Conservation (phyloP, 2,329 filamentous ascomycete genomes). For the Cercospora zeina region DNA sequence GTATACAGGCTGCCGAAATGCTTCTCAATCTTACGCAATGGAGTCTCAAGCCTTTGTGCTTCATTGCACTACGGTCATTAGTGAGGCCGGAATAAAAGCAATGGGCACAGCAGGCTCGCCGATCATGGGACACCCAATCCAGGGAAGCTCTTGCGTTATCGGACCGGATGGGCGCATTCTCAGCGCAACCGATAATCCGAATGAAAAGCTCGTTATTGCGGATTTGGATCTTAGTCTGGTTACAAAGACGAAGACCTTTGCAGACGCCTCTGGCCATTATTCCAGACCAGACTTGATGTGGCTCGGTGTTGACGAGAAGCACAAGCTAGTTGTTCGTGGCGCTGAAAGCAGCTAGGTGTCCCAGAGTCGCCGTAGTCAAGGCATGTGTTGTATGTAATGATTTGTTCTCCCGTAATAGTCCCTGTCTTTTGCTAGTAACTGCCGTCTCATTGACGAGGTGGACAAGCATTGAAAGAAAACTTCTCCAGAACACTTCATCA, state of each 20-base stretch:
- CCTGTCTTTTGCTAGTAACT: too few species aligned
- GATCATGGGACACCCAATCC: slow-evolving; percentile 46
- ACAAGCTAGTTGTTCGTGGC: slow-evolving; percentile 26
- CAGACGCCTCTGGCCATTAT: slow-evolving; percentile 54
- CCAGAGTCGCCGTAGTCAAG: background rate
- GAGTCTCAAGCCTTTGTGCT: slow-evolving; percentile 59
- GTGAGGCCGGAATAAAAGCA: slow-evolving; percentile 46
- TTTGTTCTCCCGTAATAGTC: too few species aligned
- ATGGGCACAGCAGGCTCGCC: slow-evolving; percentile 48
- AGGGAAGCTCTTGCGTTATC: slow-evolving; percentile 54
- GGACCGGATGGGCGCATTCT: slow-evolving; percentile 55
- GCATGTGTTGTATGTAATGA: too few species aligned
- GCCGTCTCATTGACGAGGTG: too few species aligned
- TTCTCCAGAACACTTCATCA: background rate
- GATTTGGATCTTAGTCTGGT: slow-evolving; percentile 53
- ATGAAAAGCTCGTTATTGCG: slow-evolving; percentile 53
- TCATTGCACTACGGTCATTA: slow-evolving; percentile 53
- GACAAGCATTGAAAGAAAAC: too few species aligned
- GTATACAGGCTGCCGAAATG: slow-evolving; percentile 42
- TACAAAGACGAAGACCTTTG: slow-evolving; percentile 45
- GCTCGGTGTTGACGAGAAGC: slow-evolving; percentile 46
- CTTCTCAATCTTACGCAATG: slow-evolving; percentile 58
- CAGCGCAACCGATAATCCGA: slow-evolving; percentile 43
- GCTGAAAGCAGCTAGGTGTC: slow-evolving; percentile 5
- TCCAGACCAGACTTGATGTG: slow-evolving; percentile 55